phyloP scores from a whole-genome alignment of 176 grass and related monocot genomes.

The Hsuehochloa calcarea region DNA sequence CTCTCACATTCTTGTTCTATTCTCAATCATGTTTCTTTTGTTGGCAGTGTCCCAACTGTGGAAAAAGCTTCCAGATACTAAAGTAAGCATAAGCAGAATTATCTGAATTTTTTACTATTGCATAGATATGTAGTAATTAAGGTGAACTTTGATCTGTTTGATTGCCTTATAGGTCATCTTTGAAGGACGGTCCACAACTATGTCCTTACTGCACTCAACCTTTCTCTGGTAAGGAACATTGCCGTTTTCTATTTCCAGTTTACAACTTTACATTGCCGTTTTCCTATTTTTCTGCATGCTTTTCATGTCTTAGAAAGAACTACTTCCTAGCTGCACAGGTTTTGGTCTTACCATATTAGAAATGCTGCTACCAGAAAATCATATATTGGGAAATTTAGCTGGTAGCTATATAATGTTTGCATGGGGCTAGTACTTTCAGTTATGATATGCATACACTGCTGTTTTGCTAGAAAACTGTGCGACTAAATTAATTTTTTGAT shows the following conservation, averaged over 20 bases:
- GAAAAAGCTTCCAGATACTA: conserved; percentile 78
- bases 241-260: neutral
- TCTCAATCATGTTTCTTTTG: conserved; percentile 26
- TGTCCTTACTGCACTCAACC: conserved; percentile 91
- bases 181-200: conserved; percentile 78
- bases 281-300: neutral
- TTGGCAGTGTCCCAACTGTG: conserved; percentile 87
- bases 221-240: conserved; percentile 67
- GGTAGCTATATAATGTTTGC: neutral
- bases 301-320: neutral
- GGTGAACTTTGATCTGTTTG: conserved; percentile 13
- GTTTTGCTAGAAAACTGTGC: neutral
- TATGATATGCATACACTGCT: neutral
- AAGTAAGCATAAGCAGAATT: conserved; percentile 53
- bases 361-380: neutral
- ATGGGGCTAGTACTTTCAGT: neutral
- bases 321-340: neutral
- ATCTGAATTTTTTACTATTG: neutral
- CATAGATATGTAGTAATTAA: conserved; percentile 1
- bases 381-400: neutral
- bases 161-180: conserved; percentile 63
- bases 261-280: neutral
- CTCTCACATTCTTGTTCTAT: neutral
- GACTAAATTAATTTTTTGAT: neutral
- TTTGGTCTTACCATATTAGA: neutral